Evolutionary conservation across 352 stramenopile species (phyloP).

Genomic region (Phytophthora litchii): DNA sequence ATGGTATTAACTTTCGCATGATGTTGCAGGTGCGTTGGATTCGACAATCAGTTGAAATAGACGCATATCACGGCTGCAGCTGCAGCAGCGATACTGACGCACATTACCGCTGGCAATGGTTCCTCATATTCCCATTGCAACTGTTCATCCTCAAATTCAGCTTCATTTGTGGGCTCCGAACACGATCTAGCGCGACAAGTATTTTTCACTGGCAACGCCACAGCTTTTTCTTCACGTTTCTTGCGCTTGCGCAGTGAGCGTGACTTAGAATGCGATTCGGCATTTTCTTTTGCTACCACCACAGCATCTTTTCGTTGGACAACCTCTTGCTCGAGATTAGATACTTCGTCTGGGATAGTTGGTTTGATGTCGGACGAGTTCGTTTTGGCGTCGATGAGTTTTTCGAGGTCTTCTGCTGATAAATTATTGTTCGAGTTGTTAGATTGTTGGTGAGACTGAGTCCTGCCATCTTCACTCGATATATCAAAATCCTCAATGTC

Average conservation of each 20-base stretch:
- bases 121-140: slow-evolving; percentile 28
- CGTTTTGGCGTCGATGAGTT: not conserved
- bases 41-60: slow-evolving; percentile 52
- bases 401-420: slow-evolving; percentile 8
- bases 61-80: slow-evolving; percentile 64
- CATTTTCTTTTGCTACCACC: not conserved
- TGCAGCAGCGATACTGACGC: slow-evolving; percentile 59
- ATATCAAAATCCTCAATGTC: slow-evolving; percentile 70
- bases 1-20: slow-evolving; percentile 10
- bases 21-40: not conserved
- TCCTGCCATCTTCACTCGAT: slow-evolving; percentile 35
- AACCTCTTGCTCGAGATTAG: not conserved
- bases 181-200: slow-evolving; percentile 8
- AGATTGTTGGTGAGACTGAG: slow-evolving; percentile 1
- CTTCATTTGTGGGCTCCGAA: not conserved
- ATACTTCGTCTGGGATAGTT: not conserved
- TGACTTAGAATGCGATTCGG: slow-evolving; percentile 1
- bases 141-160: not conserved
- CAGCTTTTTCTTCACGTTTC: slow-evolving; percentile 45
- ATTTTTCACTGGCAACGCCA: slow-evolving; percentile 10
- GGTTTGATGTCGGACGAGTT: slow-evolving; percentile 3
- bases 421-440: slow-evolving; percentile 15
- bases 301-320: not conserved
- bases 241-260: slow-evolving; percentile 39
- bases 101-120: slow-evolving; percentile 45